Evolutionary conservation across 805 yeast species (phyloP), one percentile per base, ranked within the genome.

Genomic region (Metschnikowia colocasiae): DNA sequence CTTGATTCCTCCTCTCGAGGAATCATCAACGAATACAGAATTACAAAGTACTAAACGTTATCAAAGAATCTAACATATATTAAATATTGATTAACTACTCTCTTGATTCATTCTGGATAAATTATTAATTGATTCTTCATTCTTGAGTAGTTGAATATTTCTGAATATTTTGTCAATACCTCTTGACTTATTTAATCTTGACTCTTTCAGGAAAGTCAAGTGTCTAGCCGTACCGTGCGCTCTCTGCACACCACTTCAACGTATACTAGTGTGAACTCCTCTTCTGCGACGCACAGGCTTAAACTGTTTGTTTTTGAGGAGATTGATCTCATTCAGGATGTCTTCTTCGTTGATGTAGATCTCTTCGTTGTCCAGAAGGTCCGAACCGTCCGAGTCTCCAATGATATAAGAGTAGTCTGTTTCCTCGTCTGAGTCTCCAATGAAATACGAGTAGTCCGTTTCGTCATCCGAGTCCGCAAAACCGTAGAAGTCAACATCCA

Each of bases 311-410:
- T 8, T 25, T 25, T n/a, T 23, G 30, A 15, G 4, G 15, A 25
- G n/a, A 29, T 32, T 26, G 6, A 16, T 15, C 15, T 19, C 46
- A 12, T 34, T 32, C 13, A 20, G 10, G 8, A 6, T 23, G 10
- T 34, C 16, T 8, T 33, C 25, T 12, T 34, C 25, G 12, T 20
- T 20, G 37, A 34, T 13, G 26, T 6, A 34, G 6, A 47, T 52
- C n/a, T 45, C 50, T 15, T 49, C 58, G 18, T 52, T 59, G 6
- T 34, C 57, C 15, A 53, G 40, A 35, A 43, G 48, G n/a, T 47
- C 25, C 13, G 32, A 39, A 15, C 19, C 13, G 16, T 38, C 32
- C 13, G 25, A 18, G 16, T 19, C 42, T 8, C 16, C 47, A 9
- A 41, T 43, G 31, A 47, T 30, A 23, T 47, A 41, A 8, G 46